Conservation (phyloP, 192 early-diverging fungal genomes). For the Coemansia sp. region DNA sequence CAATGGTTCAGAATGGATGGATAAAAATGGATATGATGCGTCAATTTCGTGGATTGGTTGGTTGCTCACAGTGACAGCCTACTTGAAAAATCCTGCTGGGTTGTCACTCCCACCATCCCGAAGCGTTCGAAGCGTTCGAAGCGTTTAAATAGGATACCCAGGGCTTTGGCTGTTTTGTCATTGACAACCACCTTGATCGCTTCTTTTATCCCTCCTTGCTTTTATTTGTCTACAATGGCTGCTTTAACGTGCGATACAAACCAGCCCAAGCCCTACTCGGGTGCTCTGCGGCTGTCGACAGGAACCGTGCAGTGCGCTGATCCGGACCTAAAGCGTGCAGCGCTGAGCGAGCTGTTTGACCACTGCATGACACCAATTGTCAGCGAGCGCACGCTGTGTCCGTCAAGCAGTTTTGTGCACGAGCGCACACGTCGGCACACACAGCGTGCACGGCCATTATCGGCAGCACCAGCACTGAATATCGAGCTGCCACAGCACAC, state of each 20-base stretch:
- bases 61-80: neutral
- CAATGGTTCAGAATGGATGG: neutral
- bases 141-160: too few relatives aligned
- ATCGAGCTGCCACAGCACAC: conserved; percentile 13
- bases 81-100: neutral
- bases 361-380: conserved; percentile 51
- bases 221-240: neutral
- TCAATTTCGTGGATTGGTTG: neutral
- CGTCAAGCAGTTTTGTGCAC: neutral
- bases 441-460: conserved; percentile 38
- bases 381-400: conserved; percentile 3
- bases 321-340: conserved; percentile 49
- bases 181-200: neutral
- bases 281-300: conserved; percentile 6
- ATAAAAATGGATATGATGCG: neutral
- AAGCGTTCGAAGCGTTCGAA: too few relatives aligned
- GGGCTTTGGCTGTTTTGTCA: neutral
- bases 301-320: conserved; percentile 41
- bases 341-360: conserved; percentile 54
- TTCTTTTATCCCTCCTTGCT: neutral
- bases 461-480: conserved; percentile 35
- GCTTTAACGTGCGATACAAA: neutral
- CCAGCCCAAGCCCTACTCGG: neutral
- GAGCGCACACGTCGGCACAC: neutral
- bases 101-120: neutral